Percentiles rank a stretch among this genome's conserved stretches.
phyloP scores from a whole-genome alignment of 192 early-diverging fungal genomes.

The Thamnidium elegans region DNA sequence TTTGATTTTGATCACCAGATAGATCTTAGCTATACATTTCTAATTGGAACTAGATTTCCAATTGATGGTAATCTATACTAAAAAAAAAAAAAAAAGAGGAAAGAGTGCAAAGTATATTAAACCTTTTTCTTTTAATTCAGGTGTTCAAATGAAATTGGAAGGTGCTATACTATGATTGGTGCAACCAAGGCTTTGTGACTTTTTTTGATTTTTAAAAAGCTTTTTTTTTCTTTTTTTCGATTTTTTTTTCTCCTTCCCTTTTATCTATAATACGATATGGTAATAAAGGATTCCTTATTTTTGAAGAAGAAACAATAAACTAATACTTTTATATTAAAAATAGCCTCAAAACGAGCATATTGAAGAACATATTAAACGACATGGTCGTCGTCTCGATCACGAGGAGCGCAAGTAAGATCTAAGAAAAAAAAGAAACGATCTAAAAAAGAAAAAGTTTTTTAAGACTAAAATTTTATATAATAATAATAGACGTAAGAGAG shows the following conservation, averaged over 20 bases:
- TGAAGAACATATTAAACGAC: conserved; percentile 95
- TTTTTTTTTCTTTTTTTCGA: neutral
- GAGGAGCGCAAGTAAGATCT: conserved; percentile 84
- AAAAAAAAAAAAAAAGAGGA: neutral
- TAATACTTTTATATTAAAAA: neutral
- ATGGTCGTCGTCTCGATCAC: conserved; percentile 94
- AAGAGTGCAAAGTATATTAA: neutral
- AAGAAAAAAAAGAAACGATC: neutral
- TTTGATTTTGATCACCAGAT: conserved; percentile 10
- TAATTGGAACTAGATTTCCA: conserved; percentile 4
- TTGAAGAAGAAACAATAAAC: neutral
- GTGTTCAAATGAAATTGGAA: conserved; percentile 15
- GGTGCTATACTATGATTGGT: conserved; percentile 2
- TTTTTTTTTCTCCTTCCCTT: neutral
- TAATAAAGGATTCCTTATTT: neutral
- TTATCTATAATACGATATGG: neutral
- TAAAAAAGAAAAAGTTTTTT: neutral
- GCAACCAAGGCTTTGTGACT: neutral
- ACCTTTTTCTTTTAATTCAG: neutral
- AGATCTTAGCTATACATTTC: conserved; percentile 2
- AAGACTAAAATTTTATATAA: neutral
- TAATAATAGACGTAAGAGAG: conserved; percentile 79
- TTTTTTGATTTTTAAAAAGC: neutral
- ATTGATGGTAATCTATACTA: neutral
- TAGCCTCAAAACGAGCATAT: conserved; percentile 97